Evolutionary conservation across 2,329 filamentous ascomycete species (phyloP).

Genomic region (Xylariaceae sp.): DNA sequence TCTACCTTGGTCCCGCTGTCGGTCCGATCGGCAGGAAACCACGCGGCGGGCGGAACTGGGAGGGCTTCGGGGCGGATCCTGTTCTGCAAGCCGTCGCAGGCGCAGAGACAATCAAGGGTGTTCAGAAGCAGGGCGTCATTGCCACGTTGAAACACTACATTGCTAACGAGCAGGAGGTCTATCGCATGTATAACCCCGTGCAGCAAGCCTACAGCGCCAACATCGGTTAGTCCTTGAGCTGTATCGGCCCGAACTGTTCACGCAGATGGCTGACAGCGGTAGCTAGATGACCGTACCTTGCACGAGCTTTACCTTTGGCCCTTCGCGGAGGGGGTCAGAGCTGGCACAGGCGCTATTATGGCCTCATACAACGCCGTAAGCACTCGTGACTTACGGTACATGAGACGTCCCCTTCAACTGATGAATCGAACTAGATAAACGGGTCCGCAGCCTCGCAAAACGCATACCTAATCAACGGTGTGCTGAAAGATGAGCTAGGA

Average conservation of each 20-base stretch:
- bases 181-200: constrained; percentile 51
- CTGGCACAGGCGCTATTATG: constrained; percentile 77
- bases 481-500: constrained; percentile 68
- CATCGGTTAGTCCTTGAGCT: constrained; percentile 45
- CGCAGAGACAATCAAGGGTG: constrained; percentile 48
- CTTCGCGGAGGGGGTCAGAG: constrained; percentile 69
- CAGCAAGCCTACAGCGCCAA: constrained; percentile 57
- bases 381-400: neutral
- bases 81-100: constrained; percentile 53
- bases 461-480: constrained; percentile 60
- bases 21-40: constrained; percentile 69
- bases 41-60: constrained; percentile 69
- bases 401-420: neutral
- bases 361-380: constrained; percentile 66
- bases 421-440: constrained; percentile 47
- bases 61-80: constrained; percentile 67
- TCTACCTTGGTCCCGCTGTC: constrained; percentile 65
- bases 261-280: constrained; percentile 1
- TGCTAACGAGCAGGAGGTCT: constrained; percentile 47
- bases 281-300: constrained; percentile 35
- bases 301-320: constrained; percentile 78
- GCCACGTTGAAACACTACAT: constrained; percentile 54
- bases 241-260: neutral
- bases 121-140: constrained; percentile 53
- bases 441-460: constrained; percentile 64